Base-by-base conservation (phyloP, 2,329 filamentous ascomycete species). In the Beauveria asiatica region DNA sequence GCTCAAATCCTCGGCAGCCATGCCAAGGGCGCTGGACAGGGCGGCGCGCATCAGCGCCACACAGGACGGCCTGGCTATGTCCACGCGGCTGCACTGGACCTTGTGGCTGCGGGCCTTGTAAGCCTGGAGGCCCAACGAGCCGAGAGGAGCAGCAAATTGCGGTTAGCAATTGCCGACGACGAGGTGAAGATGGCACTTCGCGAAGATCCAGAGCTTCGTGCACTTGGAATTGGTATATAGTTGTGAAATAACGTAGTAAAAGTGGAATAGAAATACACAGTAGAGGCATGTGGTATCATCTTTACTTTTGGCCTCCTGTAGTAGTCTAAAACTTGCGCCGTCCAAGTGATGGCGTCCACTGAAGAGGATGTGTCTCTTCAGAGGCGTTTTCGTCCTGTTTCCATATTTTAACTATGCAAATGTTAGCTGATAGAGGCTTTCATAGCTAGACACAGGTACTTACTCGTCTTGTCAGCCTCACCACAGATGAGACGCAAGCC, bases 381-480 rank as follows among this genome's bases (percentile, higher is more conserved):
- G 93, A 97, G 19, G 94, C 94, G 57, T 88, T 84, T 51, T 95
- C 90, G 72, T 99, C 94, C 66, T 88, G 89, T 74, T 92, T 95
- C 94, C 94, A 99, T 61, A 99, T 85, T 82, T 99, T 97, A 73
- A 97, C 81, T 86, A 8, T 57, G 23, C 30, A 44, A 5, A 62
- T 6, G 67, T 75, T 68, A 73, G 67, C 37, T 56, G 33, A 25
- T 46, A 7, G 11, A 46, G 10, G 10, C 13, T 42, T 17, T 50
- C 2, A 17, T 7, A 10, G 17, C 19, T 46, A 5, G n/a, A 52
- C 33, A 16, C 16, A 1, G 11, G 42, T 57, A 75, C 81, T 73
- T 71, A 84, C 81, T 96, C 0, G 92, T 96, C 81, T 99, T 99
- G 72, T 99, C 94, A 6, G 92, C 90, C 75, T 99, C 94, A 50